Evolutionary conservation across 768 basidiomycete genomes (phyloP).

Genomic region (Trametes sanguinea): DNA sequence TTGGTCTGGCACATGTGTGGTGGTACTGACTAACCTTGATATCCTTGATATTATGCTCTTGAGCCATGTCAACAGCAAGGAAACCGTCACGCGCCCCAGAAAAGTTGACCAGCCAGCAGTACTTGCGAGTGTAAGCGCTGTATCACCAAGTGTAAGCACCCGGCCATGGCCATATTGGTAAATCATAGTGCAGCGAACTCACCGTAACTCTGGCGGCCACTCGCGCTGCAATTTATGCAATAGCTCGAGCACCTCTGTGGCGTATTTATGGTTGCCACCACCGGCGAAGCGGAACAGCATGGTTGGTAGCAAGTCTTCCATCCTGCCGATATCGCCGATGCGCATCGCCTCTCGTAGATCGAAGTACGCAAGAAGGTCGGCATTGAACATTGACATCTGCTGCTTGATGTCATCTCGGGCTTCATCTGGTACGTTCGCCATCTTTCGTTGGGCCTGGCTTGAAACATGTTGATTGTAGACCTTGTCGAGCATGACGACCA

Average conservation of each 20-base stretch:
- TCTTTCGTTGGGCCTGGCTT: constrained; percentile 29
- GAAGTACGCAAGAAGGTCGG: constrained; percentile 41
- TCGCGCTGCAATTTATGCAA: constrained; percentile 31
- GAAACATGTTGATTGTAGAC: constrained; percentile 36
- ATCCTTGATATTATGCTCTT: constrained; percentile 42
- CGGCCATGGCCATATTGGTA: neutral
- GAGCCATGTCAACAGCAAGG: constrained; percentile 35
- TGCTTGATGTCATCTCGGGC: constrained; percentile 7
- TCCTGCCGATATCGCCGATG: constrained; percentile 34
- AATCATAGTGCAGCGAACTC: neutral
- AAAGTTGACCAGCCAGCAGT: constrained; percentile 21
- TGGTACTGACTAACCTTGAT: too few relatives aligned
- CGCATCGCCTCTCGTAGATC: constrained; percentile 39
- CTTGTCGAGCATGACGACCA: constrained; percentile 30
- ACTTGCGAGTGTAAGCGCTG: constrained; percentile 4
- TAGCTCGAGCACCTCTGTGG: constrained; percentile 32
- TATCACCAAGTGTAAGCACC: too few relatives aligned
- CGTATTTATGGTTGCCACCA: constrained; percentile 30
- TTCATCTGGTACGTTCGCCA: constrained; percentile 23
- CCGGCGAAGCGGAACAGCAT: constrained; percentile 31
- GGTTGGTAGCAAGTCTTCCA: constrained; percentile 28
- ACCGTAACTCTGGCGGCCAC: constrained; percentile 30
- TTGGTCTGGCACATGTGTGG: too few relatives aligned
- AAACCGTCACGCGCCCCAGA: constrained; percentile 29
- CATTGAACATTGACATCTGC: constrained; percentile 29